phyloP scores from a whole-genome alignment of 2,329 filamentous ascomycete species.

The Aspergillus aculeatus region DNA sequence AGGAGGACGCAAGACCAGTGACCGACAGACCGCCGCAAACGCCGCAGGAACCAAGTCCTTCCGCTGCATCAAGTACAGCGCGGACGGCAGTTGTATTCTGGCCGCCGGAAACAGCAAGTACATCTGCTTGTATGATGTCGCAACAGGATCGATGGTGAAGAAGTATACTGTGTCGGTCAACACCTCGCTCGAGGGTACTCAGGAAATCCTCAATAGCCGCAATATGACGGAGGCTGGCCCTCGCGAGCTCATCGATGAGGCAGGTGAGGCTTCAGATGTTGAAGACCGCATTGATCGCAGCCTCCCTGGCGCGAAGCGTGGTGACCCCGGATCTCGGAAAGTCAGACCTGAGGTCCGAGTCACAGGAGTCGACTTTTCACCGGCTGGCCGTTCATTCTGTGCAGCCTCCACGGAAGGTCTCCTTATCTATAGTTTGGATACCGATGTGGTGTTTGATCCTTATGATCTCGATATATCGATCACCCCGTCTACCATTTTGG shows the following conservation, averaged over 20 bases:
- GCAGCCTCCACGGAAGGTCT: conserved; percentile 93
- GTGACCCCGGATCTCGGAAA: conserved; percentile 77
- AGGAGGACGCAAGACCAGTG: conserved; percentile 82
- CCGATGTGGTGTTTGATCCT: conserved; percentile 81
- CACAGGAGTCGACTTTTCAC: conserved; percentile 79
- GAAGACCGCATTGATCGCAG: conserved; percentile 78
- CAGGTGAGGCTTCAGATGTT: conserved; percentile 82
- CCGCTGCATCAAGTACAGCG: conserved; percentile 82
- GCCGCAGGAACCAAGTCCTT: conserved; percentile 88
- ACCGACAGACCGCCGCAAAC: conserved; percentile 88
- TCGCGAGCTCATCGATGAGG: conserved; percentile 77
- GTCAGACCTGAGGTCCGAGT: conserved; percentile 81
- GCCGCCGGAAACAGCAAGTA: conserved; percentile 97
- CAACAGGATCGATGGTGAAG: conserved; percentile 84
- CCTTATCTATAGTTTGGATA: conserved; percentile 88
- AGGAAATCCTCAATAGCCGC: conserved; percentile 94
- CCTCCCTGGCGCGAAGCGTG: conserved; percentile 82
- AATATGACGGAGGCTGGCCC: conserved; percentile 88
- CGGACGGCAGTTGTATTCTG: conserved; percentile 85
- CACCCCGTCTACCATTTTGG: conserved; percentile 79
- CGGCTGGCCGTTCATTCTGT: conserved; percentile 86
- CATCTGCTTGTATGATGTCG: conserved; percentile 94
- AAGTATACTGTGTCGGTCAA: conserved; percentile 97
- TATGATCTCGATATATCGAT: conserved; percentile 95
- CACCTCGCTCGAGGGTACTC: conserved; percentile 90